Evolutionary conservation across 495 filamentous ascomycete genomes (phyloP).

Genomic region (Neurospora intermedia): DNA sequence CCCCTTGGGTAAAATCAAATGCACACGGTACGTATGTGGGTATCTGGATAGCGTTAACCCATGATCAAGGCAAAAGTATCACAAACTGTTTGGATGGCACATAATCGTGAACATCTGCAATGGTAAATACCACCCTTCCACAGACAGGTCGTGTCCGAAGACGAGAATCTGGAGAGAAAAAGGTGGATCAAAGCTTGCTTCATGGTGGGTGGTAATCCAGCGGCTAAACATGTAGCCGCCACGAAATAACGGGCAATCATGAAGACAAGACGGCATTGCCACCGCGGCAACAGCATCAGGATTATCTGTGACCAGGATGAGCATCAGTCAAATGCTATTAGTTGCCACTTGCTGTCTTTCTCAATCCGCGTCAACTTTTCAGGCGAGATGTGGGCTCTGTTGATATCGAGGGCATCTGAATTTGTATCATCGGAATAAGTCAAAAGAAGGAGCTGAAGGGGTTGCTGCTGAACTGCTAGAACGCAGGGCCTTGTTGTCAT

Average conservation of each 20-base stretch:
- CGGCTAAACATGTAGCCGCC: neutral
- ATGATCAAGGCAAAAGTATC: neutral
- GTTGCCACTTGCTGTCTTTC: neutral
- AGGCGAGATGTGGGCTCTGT: neutral
- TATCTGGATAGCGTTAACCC: neutral
- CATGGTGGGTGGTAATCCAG: neutral
- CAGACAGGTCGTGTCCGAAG: neutral
- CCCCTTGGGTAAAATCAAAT: neutral
- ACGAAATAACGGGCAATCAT: neutral
- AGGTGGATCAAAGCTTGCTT: neutral
- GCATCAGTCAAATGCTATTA: neutral
- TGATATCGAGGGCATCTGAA: neutral
- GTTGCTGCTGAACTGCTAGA: neutral
- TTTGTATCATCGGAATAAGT: neutral
- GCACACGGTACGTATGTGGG: neutral
- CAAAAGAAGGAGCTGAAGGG: neutral
- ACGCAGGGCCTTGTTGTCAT: neutral
- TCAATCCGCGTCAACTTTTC: neutral
- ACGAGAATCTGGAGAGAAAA: neutral
- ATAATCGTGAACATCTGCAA: neutral
- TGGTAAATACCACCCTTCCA: neutral
- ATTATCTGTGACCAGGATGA: neutral
- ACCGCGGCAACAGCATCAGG: neutral
- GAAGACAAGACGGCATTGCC: neutral
- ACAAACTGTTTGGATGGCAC: neutral